phyloP scores from a whole-genome alignment of 2,329 filamentous ascomycete species.

The Byssothecium circinans region DNA sequence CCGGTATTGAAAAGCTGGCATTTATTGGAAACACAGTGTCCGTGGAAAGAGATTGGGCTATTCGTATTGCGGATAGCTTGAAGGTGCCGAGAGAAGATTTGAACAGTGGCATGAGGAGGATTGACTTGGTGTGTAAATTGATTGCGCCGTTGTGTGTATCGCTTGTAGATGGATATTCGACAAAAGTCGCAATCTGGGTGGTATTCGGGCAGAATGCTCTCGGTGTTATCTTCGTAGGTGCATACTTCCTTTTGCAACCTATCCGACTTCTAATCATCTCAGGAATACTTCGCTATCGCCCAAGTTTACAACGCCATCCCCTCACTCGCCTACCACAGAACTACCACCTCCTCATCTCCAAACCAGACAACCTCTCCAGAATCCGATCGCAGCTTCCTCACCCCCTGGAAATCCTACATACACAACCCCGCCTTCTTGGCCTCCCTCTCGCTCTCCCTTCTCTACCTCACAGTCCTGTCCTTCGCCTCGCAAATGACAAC shows the following conservation, averaged over 20 bases:
- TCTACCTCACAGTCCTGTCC: slow-evolving; percentile 58
- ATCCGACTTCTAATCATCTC: not conserved
- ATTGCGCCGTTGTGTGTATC: slow-evolving; percentile 57
- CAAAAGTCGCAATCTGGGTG: slow-evolving; percentile 51
- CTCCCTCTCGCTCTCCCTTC: slow-evolving; percentile 60
- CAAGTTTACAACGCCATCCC: slow-evolving; percentile 43
- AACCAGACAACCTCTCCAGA: slow-evolving; percentile 2
- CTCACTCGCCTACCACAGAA: slow-evolving; percentile 21
- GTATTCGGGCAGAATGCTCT: slow-evolving; percentile 54
- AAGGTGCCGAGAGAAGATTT: slow-evolving; percentile 42
- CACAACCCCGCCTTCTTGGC: slow-evolving; percentile 60
- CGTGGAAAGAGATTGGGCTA: slow-evolving; percentile 71
- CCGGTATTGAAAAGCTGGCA: slow-evolving; percentile 69
- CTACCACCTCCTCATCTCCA: slow-evolving; percentile 1
- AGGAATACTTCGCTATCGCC: slow-evolving; percentile 58
- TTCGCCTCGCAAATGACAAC: slow-evolving; percentile 64
- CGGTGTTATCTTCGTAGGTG: slow-evolving; percentile 45
- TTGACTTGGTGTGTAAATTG: slow-evolving; percentile 62
- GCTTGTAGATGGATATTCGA: slow-evolving; percentile 53
- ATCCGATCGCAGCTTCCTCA: slow-evolving; percentile 9
- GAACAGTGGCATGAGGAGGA: slow-evolving; percentile 62
- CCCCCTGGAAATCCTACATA: slow-evolving; percentile 49
- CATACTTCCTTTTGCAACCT: too few relatives aligned
- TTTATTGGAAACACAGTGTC: slow-evolving; percentile 67
- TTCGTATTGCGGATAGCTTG: slow-evolving; percentile 52